phyloP scores from a whole-genome alignment of 2,329 filamentous ascomycete species.

The Colletotrichum nymphaeae region DNA sequence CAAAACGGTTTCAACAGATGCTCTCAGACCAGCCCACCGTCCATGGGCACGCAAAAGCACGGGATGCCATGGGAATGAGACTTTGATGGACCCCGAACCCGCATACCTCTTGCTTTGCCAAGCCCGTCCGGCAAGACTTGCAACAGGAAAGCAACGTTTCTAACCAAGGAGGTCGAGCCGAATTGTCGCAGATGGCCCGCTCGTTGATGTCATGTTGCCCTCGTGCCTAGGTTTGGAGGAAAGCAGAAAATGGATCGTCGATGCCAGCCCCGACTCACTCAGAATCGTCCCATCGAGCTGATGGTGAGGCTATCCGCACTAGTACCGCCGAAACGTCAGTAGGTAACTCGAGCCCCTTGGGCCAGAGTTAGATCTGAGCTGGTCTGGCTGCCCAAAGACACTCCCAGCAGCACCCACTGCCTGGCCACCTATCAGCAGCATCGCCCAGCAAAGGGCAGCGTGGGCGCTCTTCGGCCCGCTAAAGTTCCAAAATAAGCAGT shows the following conservation, averaged over 20 bases:
- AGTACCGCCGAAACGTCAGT: conserved; percentile 10
- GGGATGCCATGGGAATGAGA: conserved; percentile 1
- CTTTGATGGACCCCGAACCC: background rate
- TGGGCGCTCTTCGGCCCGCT: background rate
- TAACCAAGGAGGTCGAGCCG: conserved; percentile 20
- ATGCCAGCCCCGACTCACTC: background rate
- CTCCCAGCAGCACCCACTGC: too few species aligned
- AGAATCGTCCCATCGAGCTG: background rate
- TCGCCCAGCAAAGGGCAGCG: background rate
- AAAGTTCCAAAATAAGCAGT: conserved; percentile 11
- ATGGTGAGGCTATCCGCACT: conserved; percentile 29
- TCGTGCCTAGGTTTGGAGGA: background rate
- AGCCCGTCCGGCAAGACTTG: conserved; percentile 27
- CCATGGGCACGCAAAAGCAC: conserved; percentile 5
- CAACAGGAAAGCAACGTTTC: background rate
- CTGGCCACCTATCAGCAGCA: background rate
- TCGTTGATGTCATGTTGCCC: conserved; percentile 24
- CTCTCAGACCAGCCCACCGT: conserved; percentile 1
- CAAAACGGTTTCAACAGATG: conserved; percentile 32
- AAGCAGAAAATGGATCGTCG: background rate
- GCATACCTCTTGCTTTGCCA: background rate
- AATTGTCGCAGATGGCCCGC: conserved; percentile 15
- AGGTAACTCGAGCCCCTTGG: background rate
- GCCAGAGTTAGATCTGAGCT: background rate
- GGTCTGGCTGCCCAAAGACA: too few species aligned